Conservation (phyloP, 2,329 filamentous ascomycete genomes). For the Parastagonospora nodorum region DNA sequence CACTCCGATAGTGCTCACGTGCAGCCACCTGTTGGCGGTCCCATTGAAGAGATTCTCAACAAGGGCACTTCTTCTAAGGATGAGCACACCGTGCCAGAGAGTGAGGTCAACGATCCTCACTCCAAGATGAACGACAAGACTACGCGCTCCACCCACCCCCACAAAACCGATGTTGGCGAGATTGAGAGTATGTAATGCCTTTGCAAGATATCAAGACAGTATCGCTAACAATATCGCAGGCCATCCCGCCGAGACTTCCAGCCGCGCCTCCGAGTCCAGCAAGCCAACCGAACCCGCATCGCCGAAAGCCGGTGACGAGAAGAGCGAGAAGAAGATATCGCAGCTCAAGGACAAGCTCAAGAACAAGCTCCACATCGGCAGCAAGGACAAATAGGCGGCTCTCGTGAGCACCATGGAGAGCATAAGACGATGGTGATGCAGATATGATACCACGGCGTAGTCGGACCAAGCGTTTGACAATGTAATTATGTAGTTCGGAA, state of each 20-base stretch:
- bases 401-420: too few species aligned
- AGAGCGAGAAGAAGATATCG: slow-evolving; percentile 57
- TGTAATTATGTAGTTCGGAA: slow-evolving; percentile 7
- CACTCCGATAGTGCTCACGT: not conserved
- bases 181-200: slow-evolving; percentile 42
- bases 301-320: slow-evolving; percentile 20
- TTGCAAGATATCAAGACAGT: slow-evolving; percentile 21
- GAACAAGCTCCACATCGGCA: slow-evolving; percentile 65
- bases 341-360: slow-evolving; percentile 68
- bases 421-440: slow-evolving; percentile 9
- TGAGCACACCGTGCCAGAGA: slow-evolving; percentile 31
- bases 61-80: not conserved
- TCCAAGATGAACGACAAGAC: slow-evolving; percentile 6
- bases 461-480: slow-evolving; percentile 3
- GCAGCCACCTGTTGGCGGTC: not conserved
- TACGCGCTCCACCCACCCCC: slow-evolving; percentile 54
- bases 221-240: slow-evolving; percentile 51
- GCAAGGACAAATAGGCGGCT: slow-evolving; percentile 35
- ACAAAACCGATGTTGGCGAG: slow-evolving; percentile 70
- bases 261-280: slow-evolving; percentile 43
- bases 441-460: slow-evolving; percentile 32
- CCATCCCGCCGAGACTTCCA: slow-evolving; percentile 60
- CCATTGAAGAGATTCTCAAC: not conserved
- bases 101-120: slow-evolving; percentile 43
- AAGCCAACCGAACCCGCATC: slow-evolving; percentile 21